Evolutionary conservation across 441 rosid genomes (phyloP), one percentile per base, ranked within the genome.

Genomic region (Pelargonium cotyledonis): DNA sequence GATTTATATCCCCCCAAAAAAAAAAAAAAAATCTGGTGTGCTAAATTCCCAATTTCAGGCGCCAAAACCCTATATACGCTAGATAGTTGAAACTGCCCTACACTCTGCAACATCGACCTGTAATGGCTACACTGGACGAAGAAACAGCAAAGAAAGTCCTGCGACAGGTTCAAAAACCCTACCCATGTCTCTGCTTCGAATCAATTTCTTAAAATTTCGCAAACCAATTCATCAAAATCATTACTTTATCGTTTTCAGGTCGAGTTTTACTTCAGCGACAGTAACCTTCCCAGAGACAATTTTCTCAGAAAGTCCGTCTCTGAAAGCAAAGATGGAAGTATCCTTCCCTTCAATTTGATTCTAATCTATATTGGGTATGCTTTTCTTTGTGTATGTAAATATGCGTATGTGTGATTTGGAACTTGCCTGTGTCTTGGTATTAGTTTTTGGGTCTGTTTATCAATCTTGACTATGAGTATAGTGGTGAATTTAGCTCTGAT

Each of bases 211-310:
- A 16, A 5, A 60, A 51, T 40, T 70, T 6, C 7, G 4, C 43
- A 9, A 4, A 26, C 51, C 19, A 18, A 21, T 43, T 53, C 14
- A 14, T 65, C 35, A 55, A 26, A 70, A 49, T 9, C 1, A 16
- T 0, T 47, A 10, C 26, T 70, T 5, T 3, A 7, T 23, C 3
- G 21, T 66, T 8, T 46, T 6, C 18, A 81, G 85, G 86, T 83
- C 53, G 89, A 83, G 71, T 85, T 85, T 66, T 80, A 82, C 76
- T 85, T 83, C 78, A 81, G 84, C 67, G 87, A 83, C 51, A 83
- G 82, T 70, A 85, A 82, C 63, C 82, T 83, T 29, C 86, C 85
- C 6, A 69, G 74, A 63, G 87, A 85, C 66, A 72, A 58, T 1
- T 85, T 85, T 64, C 85, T 84, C 62, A 65, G 14, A 43, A 76